phyloP scores from a whole-genome alignment of 306 rosid species.

The Glycyrrhiza uralensis region DNA sequence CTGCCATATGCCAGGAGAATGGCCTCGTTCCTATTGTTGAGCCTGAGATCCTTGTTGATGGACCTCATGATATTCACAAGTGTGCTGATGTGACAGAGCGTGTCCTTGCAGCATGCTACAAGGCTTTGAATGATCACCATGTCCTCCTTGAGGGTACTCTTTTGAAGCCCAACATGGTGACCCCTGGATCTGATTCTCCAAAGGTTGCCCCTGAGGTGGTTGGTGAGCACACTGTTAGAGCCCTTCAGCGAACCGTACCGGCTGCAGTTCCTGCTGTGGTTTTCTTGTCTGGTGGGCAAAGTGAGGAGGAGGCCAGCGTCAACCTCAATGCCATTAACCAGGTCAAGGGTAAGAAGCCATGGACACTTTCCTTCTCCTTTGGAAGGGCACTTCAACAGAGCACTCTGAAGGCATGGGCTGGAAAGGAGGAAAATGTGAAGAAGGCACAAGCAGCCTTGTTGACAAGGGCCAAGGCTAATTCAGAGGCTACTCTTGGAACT shows the following conservation, averaged over 20 bases:
- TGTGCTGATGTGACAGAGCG: constrained; percentile 31
- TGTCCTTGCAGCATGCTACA: constrained; percentile 39
- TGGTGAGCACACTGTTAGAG: constrained; percentile 38
- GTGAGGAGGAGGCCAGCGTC: constrained; percentile 38
- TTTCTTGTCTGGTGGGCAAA: constrained; percentile 46
- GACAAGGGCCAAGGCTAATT: constrained; percentile 41
- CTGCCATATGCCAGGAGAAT: constrained; percentile 44
- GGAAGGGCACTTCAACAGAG: constrained; percentile 52
- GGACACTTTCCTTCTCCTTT: constrained; percentile 44
- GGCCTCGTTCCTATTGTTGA: constrained; percentile 45
- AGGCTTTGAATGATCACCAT: constrained; percentile 43
- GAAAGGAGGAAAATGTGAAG: constrained; percentile 41
- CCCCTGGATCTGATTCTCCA: constrained; percentile 33
- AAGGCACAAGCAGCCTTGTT: constrained; percentile 33
- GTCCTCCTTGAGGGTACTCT: constrained; percentile 43
- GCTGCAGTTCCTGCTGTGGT: constrained; percentile 41
- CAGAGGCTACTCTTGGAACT: constrained; percentile 40
- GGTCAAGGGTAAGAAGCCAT: constrained; percentile 45
- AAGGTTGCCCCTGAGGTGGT: constrained; percentile 42
- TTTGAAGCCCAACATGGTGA: constrained; percentile 48
- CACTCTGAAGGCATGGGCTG: constrained; percentile 42
- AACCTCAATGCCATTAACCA: constrained; percentile 45
- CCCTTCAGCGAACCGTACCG: constrained; percentile 36
- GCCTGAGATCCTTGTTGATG: constrained; percentile 50
- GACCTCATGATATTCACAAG: constrained; percentile 38